Evolutionary conservation across 75 land plant genomes (phyloP), one percentile per base, ranked within the genome.

Genomic region (Larix kaempferi): DNA sequence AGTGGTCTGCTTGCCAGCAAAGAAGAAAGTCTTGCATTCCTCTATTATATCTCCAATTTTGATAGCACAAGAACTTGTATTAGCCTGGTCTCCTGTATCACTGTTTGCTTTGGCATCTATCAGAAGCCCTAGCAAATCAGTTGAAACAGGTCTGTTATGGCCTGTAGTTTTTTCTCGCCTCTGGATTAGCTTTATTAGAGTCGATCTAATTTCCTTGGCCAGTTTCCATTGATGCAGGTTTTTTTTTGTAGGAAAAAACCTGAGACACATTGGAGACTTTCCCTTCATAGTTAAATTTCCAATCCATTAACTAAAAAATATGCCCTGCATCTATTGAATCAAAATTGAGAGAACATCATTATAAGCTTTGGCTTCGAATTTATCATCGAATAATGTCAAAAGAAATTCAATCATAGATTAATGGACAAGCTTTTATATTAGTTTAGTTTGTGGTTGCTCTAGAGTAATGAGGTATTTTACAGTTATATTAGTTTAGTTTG

Each of bases 11-110:
- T 94, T 91, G 0, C 98, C 98, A 23, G 92, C 94, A 67, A 94
- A 92, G 91, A 94, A 94, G 82, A 94, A 89, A 76, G 88, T 87
- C 81, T 90, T 92, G 86, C 96, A 91, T 83, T 89, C 91, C 66
- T 92, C 98, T 26, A 92, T 79, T 10, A 95, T 87, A 84, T 89
- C 91, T 19, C 79, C 63, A 35, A 76, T 81, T 17, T 83, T 79
- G 15, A 88, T 81, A 14, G 52, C 59, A 41, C 6, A 6, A 41
- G 6, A 0, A 0, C 76, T 77, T 49, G 77, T 54, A 19, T 76
- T 41, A 41, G 49, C 5, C 49, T 41, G 49, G 49, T 41, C 49
- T 0, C 49, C 49, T 6, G 6, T 6, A 6, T 0, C 5, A 41
- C 6, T 41, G 6, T 41, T 5, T 41, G 15, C 39, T 19, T 74